Conservation (phyloP, 352 stramenopile species). For the Phytophthora kernoviae region DNA sequence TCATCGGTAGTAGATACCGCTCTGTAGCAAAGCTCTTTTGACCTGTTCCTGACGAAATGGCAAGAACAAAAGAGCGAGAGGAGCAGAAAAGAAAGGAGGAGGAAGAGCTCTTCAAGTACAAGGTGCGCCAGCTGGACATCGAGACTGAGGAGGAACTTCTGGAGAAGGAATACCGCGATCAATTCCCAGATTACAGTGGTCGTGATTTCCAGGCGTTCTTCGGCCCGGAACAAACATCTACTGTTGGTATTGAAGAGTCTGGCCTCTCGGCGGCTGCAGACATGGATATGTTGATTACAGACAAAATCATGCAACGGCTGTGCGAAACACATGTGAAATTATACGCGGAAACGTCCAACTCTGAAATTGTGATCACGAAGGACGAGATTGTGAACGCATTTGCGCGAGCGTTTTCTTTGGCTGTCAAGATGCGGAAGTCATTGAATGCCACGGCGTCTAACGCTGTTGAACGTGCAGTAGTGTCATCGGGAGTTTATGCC, state of each 20-base stretch:
- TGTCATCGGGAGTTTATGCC: constrained; percentile 61
- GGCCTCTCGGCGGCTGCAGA: constrained; percentile 23
- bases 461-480: constrained; percentile 53
- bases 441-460: constrained; percentile 61
- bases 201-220: constrained; percentile 78
- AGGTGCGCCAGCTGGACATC: constrained; percentile 79
- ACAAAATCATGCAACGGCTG: constrained; percentile 73
- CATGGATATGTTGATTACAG: constrained; percentile 67
- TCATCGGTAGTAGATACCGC: constrained; percentile 37
- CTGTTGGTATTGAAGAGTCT: constrained; percentile 8
- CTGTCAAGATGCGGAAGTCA: constrained; percentile 65
- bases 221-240: constrained; percentile 38
- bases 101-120: constrained; percentile 87
- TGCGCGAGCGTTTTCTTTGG: constrained; percentile 69
- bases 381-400: constrained; percentile 68
- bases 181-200: constrained; percentile 93
- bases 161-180: constrained; percentile 89
- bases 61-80: constrained; percentile 80
- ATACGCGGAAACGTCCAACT: constrained; percentile 63
- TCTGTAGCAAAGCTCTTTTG: constrained; percentile 80
- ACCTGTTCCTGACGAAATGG: constrained; percentile 86
- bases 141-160: constrained; percentile 83
- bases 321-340: constrained; percentile 74
- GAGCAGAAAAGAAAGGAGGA: constrained; percentile 76
- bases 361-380: constrained; percentile 42